Evolutionary conservation across 805 yeast genomes (phyloP).

Genomic region (Debaryomyces prosopidis): DNA sequence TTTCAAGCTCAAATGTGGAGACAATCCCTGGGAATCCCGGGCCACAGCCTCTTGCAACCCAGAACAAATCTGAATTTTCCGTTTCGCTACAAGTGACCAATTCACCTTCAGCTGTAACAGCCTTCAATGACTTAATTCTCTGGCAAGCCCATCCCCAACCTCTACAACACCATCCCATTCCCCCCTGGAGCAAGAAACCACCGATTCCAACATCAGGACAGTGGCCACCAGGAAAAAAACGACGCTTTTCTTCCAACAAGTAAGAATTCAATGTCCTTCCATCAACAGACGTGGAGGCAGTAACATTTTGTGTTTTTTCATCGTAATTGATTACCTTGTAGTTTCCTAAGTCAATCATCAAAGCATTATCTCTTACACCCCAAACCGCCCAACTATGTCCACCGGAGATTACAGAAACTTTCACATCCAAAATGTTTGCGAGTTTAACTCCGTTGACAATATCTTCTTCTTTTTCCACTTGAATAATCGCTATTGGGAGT

Average conservation of each 20-base stretch:
- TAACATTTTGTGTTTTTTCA: not conserved
- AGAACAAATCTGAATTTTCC: slow-evolving; percentile 1
- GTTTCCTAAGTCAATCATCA: slow-evolving; percentile 1
- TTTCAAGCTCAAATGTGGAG: not conserved
- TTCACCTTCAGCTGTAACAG: not conserved
- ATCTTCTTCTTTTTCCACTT: slow-evolving; percentile 1
- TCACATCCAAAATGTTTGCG: not conserved
- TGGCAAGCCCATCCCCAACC: slow-evolving; percentile 5
- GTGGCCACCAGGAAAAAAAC: slow-evolving; percentile 3
- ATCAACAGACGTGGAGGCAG: slow-evolving; percentile 1
- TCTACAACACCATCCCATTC: slow-evolving; percentile 4
- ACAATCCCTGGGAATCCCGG: slow-evolving; percentile 2
- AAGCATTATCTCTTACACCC: not conserved
- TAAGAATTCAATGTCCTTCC: slow-evolving; percentile 1
- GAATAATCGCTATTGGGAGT: not conserved
- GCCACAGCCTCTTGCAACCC: slow-evolving; percentile 3
- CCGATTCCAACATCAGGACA: slow-evolving; percentile 3
- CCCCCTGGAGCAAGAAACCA: slow-evolving; percentile 2
- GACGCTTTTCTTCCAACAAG: not conserved
- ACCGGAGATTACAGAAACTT: slow-evolving; percentile 1
- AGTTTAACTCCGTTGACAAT: not conserved
- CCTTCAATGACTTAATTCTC: not conserved
- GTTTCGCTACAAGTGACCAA: slow-evolving; percentile 1
- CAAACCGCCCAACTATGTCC: slow-evolving; percentile 4
- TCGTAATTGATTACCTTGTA: not conserved